Conservation (phyloP, 352 stramenopile species). For the Aphanomyces euteiches region DNA sequence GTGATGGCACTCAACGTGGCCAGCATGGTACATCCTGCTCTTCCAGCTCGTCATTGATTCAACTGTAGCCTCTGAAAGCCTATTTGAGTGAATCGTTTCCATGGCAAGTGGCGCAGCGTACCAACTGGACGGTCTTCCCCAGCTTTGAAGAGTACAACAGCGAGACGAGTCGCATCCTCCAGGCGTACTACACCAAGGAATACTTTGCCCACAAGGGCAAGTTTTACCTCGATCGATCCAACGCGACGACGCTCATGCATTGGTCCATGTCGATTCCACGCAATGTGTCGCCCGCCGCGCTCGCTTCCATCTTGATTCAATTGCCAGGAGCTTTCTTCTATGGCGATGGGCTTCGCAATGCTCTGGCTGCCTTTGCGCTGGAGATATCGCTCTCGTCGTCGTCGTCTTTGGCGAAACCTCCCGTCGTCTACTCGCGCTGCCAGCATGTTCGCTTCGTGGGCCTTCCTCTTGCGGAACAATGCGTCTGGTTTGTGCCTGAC, state of each 20-base stretch:
- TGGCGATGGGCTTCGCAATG: neutral
- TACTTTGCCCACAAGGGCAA: neutral
- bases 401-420: too few species aligned
- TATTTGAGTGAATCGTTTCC: constrained; percentile 14
- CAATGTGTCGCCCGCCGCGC: too few species aligned
- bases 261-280: too few species aligned
- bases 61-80: constrained; percentile 12
- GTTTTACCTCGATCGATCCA: neutral
- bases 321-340: neutral
- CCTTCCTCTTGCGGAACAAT: neutral
- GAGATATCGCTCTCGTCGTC: neutral
- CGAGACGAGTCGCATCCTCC: neutral
- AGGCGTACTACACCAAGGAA: neutral
- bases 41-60: neutral
- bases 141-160: neutral
- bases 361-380: neutral
- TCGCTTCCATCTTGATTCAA: neutral
- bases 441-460: neutral
- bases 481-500: neutral
- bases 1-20: neutral
- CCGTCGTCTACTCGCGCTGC: neutral
- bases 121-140: neutral
- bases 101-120: neutral
- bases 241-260: neutral
- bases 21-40: neutral